These are phyloP conservation scores for Dipodascopsis uninucleata DNA, from an alignment of 805 yeast species.

Conservation along the genomic window DNA sequence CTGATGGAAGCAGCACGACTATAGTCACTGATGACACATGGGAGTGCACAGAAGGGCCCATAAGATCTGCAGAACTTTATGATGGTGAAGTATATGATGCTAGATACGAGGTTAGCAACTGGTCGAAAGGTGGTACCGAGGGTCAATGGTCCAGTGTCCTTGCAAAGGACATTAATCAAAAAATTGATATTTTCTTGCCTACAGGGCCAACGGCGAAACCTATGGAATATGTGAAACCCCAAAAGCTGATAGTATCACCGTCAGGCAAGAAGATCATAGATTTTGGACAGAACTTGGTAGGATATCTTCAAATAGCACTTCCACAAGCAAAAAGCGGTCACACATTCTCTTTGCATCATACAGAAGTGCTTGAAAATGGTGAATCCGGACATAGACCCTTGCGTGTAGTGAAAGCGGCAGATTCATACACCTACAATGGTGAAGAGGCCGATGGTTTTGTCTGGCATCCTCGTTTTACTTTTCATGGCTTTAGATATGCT, in stretches of 20 bases:
- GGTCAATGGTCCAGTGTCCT: too few species aligned
- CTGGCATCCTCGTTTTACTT: slow-evolving; percentile 31
- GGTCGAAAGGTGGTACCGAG: slow-evolving; percentile 26
- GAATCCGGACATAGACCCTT: slow-evolving; percentile 32
- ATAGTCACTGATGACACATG: slow-evolving; percentile 30
- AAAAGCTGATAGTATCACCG: slow-evolving; percentile 21
- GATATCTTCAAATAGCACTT: slow-evolving; percentile 27
- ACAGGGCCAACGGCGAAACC: slow-evolving; percentile 24
- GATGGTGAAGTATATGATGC: slow-evolving; percentile 34
- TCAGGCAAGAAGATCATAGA: slow-evolving; percentile 32
- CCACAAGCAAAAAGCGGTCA: slow-evolving; percentile 28
- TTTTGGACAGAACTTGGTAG: slow-evolving; percentile 33
- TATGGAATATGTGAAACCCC: slow-evolving; percentile 25
- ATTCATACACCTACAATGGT: slow-evolving; percentile 29
- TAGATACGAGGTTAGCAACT: slow-evolving; percentile 22
- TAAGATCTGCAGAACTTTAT: slow-evolving; percentile 29
- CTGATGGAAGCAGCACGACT: slow-evolving; percentile 18
- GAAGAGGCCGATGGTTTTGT: slow-evolving; percentile 28
- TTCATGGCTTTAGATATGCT: slow-evolving; percentile 33
- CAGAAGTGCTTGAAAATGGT: slow-evolving; percentile 33
- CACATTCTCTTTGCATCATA: slow-evolving; percentile 28
- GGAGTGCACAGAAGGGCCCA: slow-evolving; percentile 29
- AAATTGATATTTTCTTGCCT: slow-evolving; percentile 10
- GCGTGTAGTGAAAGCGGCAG: slow-evolving; percentile 30
- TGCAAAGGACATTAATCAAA: slow-evolving; percentile 5